These are phyloP conservation scores for Thalassiosira exigua DNA, from an alignment of 352 stramenopile genomes.

Conservation along the genomic window DNA sequence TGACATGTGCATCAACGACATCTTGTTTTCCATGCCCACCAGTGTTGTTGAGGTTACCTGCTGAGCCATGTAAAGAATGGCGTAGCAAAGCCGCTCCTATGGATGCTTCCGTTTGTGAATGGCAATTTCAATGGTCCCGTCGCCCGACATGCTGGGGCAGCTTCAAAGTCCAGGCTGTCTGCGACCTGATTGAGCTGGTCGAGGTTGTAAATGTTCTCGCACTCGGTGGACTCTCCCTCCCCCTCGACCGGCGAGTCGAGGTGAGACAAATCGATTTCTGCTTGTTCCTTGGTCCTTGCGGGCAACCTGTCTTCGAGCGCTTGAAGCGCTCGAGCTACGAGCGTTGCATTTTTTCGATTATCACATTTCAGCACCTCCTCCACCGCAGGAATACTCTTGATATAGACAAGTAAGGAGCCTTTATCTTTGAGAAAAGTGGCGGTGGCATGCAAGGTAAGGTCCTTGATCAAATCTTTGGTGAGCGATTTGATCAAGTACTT, in stretches of 20 bases:
- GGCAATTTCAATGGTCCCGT: background rate
- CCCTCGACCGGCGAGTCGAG: background rate
- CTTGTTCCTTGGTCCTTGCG: background rate
- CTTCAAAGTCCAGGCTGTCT: conserved; percentile 4
- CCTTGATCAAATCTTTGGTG: conserved; percentile 1
- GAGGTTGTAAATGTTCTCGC: conserved; percentile 5
- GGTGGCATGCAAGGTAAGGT: background rate
- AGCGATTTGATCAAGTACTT: background rate
- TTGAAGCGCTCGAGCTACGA: background rate
- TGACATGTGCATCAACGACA: conserved; percentile 6
- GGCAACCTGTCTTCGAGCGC: background rate
- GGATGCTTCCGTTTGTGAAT: conserved; percentile 18
- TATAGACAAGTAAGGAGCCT: background rate
- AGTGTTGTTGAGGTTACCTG: conserved; percentile 34
- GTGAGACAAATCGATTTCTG: background rate
- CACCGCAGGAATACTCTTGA: background rate
- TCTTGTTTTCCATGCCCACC: conserved; percentile 40
- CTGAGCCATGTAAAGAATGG: conserved; percentile 18
- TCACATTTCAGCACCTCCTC: background rate
- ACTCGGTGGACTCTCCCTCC: background rate
- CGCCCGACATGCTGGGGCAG: conserved; percentile 1
- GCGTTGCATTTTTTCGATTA: conserved; percentile 1
- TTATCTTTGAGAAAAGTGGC: background rate
- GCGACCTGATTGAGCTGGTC: conserved; percentile 8
- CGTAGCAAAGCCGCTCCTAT: background rate